A percentile compares a stretch with the other conserved stretches of the same genome.
Conservation (phyloP, 495 filamentous ascomycete species). For the Mytilinidion resinicola region DNA sequence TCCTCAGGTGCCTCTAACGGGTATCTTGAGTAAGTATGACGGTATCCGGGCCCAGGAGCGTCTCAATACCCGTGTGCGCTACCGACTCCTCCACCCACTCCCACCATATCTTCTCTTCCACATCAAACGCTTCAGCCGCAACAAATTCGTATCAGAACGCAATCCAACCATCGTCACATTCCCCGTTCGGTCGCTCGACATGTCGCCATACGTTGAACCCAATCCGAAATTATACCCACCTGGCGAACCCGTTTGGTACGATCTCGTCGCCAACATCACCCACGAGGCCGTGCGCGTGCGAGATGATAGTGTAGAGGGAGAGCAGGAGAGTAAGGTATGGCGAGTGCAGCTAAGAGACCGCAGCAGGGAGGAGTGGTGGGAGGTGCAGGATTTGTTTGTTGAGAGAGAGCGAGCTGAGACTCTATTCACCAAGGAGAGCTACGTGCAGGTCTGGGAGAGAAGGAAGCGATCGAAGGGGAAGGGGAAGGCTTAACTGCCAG, state of each 20-base stretch:
- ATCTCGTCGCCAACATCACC: constrained; percentile 93
- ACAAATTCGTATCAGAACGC: constrained; percentile 90
- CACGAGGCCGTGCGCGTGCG: constrained; percentile 74
- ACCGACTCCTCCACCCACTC: constrained; percentile 84
- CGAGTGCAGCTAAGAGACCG: constrained; percentile 55
- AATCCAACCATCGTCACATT: constrained; percentile 99
- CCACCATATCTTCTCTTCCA: constrained; percentile 91
- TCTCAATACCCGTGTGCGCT: constrained; percentile 74
- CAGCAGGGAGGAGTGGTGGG: constrained; percentile 72
- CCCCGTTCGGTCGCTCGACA: constrained; percentile 72
- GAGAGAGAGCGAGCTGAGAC: constrained; percentile 79
- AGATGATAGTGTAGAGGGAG: constrained; percentile 71
- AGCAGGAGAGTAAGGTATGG: constrained; percentile 82
- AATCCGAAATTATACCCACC: constrained; percentile 54
- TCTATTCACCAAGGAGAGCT: constrained; percentile 85
- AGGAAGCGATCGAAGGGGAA: constrained; percentile 45
- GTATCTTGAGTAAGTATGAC: constrained; percentile 89
- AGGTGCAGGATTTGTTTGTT: constrained; percentile 91
- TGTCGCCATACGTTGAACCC: constrained; percentile 81
- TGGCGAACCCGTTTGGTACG: constrained; percentile 88
- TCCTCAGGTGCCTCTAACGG: constrained; percentile 86
- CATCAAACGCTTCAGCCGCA: constrained; percentile 92
- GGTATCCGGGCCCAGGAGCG: constrained; percentile 83
- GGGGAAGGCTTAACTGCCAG: not conserved
- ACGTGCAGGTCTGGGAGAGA: constrained; percentile 94